phyloP scores from a whole-genome alignment of 345 rosid genomes.

The Fremontodendron californicum region DNA sequence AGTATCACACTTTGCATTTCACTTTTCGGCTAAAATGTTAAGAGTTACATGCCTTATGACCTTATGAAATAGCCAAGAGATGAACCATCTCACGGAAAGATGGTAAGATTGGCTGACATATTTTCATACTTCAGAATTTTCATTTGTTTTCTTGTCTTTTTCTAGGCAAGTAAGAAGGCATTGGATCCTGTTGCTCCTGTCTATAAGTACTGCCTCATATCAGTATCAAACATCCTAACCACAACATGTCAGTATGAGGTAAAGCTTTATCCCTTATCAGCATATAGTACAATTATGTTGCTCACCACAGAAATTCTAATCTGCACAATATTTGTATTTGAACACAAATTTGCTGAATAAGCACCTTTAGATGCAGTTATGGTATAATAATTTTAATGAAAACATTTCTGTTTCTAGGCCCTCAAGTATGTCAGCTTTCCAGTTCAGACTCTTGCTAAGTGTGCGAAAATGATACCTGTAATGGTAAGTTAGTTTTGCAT shows the following conservation, averaged over 20 bases:
- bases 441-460: slow-evolving; percentile 88
- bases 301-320: not conserved
- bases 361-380: slow-evolving; percentile 1
- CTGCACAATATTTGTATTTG: not conserved
- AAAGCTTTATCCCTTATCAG: not conserved
- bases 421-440: slow-evolving; percentile 97
- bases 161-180: slow-evolving; percentile 72
- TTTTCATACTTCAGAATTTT: not conserved
- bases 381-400: slow-evolving; percentile 11
- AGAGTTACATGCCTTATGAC: not conserved
- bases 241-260: slow-evolving; percentile 99
- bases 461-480: slow-evolving; percentile 98
- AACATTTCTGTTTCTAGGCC: slow-evolving; percentile 50
- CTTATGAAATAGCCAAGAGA: not conserved
- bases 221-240: slow-evolving; percentile 74
- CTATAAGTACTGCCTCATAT: slow-evolving; percentile 74
- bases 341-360: not conserved
- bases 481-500: slow-evolving; percentile 53
- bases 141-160: slow-evolving; percentile 5
- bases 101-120: not conserved
- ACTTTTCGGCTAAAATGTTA: not conserved
- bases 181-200: slow-evolving; percentile 91
- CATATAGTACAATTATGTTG: not conserved
- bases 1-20: not conserved
- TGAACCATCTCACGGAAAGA: not conserved